These are phyloP conservation scores for Talaromyces albobiverticillius DNA, from an alignment of 2,329 filamentous ascomycete species.

Conservation along the genomic window DNA sequence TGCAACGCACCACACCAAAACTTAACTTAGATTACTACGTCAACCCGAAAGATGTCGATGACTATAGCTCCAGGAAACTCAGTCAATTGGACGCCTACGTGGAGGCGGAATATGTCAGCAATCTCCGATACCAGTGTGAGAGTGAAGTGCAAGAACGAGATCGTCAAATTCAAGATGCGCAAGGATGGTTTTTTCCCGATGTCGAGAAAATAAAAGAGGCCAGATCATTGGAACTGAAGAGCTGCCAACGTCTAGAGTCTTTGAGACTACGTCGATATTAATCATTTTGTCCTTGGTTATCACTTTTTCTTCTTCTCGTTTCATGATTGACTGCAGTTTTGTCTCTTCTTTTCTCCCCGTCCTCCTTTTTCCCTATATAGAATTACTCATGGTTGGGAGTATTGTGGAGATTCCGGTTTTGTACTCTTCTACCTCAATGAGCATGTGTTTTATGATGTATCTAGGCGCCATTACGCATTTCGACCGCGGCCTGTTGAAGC, in stretches of 20 bases:
- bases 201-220: slow-evolving; percentile 74
- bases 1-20: slow-evolving; percentile 67
- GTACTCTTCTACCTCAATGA: neutral
- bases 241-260: slow-evolving; percentile 55
- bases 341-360: neutral
- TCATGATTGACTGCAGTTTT: neutral
- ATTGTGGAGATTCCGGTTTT: slow-evolving; percentile 3
- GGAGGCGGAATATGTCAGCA: slow-evolving; percentile 68
- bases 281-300: slow-evolving; percentile 5
- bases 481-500: neutral
- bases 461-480: neutral
- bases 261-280: slow-evolving; percentile 35
- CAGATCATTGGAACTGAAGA: slow-evolving; percentile 57
- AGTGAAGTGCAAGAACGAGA: slow-evolving; percentile 65
- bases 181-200: slow-evolving; percentile 85
- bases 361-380: slow-evolving; percentile 1
- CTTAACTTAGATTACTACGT: slow-evolving; percentile 81
- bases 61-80: slow-evolving; percentile 68
- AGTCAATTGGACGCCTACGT: slow-evolving; percentile 72
- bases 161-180: slow-evolving; percentile 70
- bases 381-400: slow-evolving; percentile 11
- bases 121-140: slow-evolving; percentile 70
- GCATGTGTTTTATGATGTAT: neutral
- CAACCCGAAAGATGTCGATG: slow-evolving; percentile 71
- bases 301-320: slow-evolving; percentile 13